Base-by-base conservation (phyloP, 257 asterid species). In the Penstemon newberryi region DNA sequence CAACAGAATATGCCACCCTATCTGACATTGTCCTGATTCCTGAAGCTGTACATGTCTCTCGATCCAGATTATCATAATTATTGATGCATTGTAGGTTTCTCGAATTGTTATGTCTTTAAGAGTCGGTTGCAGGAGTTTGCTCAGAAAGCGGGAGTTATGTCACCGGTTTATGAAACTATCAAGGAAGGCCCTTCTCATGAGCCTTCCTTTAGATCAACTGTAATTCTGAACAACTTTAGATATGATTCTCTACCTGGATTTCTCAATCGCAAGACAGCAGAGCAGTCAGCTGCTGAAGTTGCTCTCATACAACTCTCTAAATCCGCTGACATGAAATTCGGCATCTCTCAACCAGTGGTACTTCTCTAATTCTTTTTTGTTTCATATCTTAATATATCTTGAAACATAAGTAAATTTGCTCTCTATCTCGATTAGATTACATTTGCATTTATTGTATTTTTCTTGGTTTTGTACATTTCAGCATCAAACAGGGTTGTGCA, bases 211-310 rank as follows among this genome's bases (percentile, higher is more conserved):
- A 87, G 79, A 73, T 91, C 96, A 41, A 75, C 95, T 41, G 99
- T 94, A n/a, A 79, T 78, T 19, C 81, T 91, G 63, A 77, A 82
- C 41, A 45, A 86, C 55, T 74, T 66, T 41, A 86, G 93, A 76
- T 91, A 90, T 75, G 95, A 94, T 78, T 94, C 99, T 74, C 88
- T 94, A 36, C 90, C 95, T 18, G 96, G 96, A 62, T 94, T 94
- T 75, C 86, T 78, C 81, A 89, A 89, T 70, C 95, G 96, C 70
- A 94, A 94, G 79, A 92, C 96, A 18, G 96, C 99, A 0, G 99
- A 94, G 79, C 99, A 94, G 75, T 94, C 99, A 13, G 97, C 99
- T 70, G 99, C 99, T 51, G 99, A 94, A 87, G 95, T 91, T 62
- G 99, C 99, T 74, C 96, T 94, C 36, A 13, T 83, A 69, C 84